These are phyloP conservation scores for Abelmoschus esculentus DNA, from an alignment of 345 rosid species.

Conservation along the genomic window DNA sequence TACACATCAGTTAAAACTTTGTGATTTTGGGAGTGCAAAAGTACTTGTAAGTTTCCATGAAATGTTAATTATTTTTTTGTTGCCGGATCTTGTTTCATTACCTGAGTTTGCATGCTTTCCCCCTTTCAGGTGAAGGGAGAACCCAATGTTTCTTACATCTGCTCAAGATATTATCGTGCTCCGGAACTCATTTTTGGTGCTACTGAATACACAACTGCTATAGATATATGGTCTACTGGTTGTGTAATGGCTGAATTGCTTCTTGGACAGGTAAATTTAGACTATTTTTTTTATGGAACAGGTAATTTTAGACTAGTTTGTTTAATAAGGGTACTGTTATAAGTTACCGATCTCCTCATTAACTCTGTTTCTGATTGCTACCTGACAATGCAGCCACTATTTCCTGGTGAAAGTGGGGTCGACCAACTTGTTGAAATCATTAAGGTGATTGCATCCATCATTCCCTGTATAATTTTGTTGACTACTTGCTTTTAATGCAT, in stretches of 20 bases:
- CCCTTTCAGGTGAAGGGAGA: slow-evolving; percentile 64
- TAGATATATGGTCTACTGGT: slow-evolving; percentile 5
- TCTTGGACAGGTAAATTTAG: slow-evolving; percentile 21
- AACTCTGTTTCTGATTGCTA: not conserved
- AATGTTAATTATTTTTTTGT: slow-evolving; percentile 8
- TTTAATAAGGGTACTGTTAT: not conserved
- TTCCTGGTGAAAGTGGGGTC: slow-evolving; percentile 97
- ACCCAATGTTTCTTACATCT: slow-evolving; percentile 89
- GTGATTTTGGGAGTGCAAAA: slow-evolving; percentile 98
- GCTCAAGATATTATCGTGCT: slow-evolving; percentile 92
- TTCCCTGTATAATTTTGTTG: not conserved
- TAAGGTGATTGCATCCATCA: slow-evolving; percentile 48
- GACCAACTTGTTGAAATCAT: slow-evolving; percentile 95
- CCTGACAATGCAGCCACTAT: slow-evolving; percentile 55
- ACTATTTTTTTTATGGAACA: slow-evolving; percentile 22
- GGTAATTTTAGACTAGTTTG: slow-evolving; percentile 22
- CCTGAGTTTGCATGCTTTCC: slow-evolving; percentile 8
- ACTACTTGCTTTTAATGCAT: not conserved
- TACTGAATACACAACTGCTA: slow-evolving; percentile 88
- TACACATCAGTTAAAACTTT: slow-evolving; percentile 80
- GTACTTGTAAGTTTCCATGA: slow-evolving; percentile 48
- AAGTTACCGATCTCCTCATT: not conserved
- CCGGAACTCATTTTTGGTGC: slow-evolving; percentile 97
- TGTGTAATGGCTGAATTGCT: slow-evolving; percentile 71
- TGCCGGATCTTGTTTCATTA: not conserved